Evolutionary conservation across 495 filamentous ascomycete genomes (phyloP), one percentile per base, ranked within the genome.

Genomic region (Aspergillus nidulans): DNA sequence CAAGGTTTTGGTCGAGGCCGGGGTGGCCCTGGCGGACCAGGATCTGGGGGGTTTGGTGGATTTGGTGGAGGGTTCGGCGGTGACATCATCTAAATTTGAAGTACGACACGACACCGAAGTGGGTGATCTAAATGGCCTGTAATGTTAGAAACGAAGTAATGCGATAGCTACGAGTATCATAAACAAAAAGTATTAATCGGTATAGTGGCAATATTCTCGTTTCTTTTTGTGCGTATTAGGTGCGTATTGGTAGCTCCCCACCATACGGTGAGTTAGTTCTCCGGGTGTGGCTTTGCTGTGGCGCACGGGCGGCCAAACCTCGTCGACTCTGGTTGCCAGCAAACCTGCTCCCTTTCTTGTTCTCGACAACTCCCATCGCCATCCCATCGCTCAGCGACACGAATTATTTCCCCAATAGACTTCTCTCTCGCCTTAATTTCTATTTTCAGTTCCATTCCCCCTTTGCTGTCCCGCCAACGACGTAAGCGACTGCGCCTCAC

Each of bases 31-130:
- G 67, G 66, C n/a, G 78, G 79, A 39, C 36, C 36, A 52, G 72
- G 73, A 12, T 64, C 68, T 57, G 84, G 85, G 1, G 83, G 85
- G 1, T 89, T 84, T 69, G 74, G 76, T 58, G 79, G 79, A 30
- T 46, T 85, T 70, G 74, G 76, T 39, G 36, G 36, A 16, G 36
- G 36, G 15, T 89, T 85, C 69, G 74, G 76, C 59, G 79, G 79
- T 52, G 86, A 87, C 66, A 89, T 90, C 56, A 86, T 90, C 49
- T 90, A 69, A 78, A 12, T 26, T 21, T 18, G 25, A 34, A 34
- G 30, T 34, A 34, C 30, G 44, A 23, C 19, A 45, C 21, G 28
- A 8, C 21, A 25, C 12, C 21, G 23, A 26, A 3, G 9, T 34
- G 30, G 9, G 10, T 34, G 30, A 34, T 13, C 30, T 34, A 12